Evolutionary conservation across 129 eudicot species (phyloP).

Genomic region (Arctium minus): DNA sequence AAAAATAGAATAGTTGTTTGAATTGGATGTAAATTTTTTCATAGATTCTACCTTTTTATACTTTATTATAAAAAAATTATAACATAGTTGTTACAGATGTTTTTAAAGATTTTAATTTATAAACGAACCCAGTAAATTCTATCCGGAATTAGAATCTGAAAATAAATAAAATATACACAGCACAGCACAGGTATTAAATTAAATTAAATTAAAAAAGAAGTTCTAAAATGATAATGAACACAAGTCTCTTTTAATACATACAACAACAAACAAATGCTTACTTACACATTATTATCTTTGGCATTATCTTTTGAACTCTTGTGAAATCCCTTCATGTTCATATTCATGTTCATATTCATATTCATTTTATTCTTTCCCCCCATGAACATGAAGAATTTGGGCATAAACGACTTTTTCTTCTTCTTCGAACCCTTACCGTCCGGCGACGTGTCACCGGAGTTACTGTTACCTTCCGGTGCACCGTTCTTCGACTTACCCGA

Average conservation of each 20-base stretch:
- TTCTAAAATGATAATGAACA: background rate
- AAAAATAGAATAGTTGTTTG: too few relatives aligned
- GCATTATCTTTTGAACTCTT: background rate
- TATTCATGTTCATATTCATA: background rate
- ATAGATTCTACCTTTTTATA: too few relatives aligned
- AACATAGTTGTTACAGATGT: too few relatives aligned
- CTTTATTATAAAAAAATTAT: too few relatives aligned
- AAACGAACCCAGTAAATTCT: background rate
- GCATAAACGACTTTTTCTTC: slow-evolving; percentile 58
- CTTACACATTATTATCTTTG: background rate
- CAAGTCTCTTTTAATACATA: background rate
- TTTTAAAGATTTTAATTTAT: too few relatives aligned
- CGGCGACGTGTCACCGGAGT: slow-evolving; percentile 37
- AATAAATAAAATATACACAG: too few relatives aligned
- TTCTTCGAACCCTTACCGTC: slow-evolving; percentile 40
- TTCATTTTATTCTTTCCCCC: slow-evolving; percentile 37
- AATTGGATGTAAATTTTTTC: too few relatives aligned
- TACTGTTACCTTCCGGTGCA: slow-evolving; percentile 18
- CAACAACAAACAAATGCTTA: too few relatives aligned
- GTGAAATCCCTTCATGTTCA: background rate
- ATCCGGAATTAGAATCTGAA: background rate
- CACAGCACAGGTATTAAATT: too few relatives aligned
- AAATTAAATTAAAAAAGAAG: background rate
- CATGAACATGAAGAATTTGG: slow-evolving; percentile 57
- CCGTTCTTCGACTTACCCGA: slow-evolving; percentile 18